Evolutionary conservation across 768 basidiomycete species (phyloP), one percentile per base, ranked within the genome.

Genomic region (Austroboletus festivus): DNA sequence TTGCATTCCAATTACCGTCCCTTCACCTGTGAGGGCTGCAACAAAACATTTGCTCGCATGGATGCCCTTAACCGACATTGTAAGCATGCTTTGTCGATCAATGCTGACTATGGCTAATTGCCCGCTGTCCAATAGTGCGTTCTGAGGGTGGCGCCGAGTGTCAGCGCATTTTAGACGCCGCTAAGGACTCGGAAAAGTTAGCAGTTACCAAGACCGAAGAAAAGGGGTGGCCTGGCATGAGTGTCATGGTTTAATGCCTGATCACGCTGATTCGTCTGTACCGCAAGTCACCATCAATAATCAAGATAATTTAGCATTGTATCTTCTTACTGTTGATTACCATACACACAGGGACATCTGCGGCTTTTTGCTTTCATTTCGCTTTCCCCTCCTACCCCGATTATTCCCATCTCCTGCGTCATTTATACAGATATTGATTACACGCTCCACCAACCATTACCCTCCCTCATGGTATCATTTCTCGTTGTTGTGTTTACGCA

Each of bases 1-100:
- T 75, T 98, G 35, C 94, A 98, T 65, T 84, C 89, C 49, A 94
- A 95, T 58, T 86, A 92, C 60, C 74, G 93, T 20, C 93, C 93
- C 52, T 95, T 93, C 65, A 86, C 81, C 12, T 98, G 95, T 60
- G 89, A 93, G 9, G 93, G 92, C 38, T 98, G 94, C 64, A 78
- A 80, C 57, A 90, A 93, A 74, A 89, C 85, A 57, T 98, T 98
- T 73, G 93, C 93, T 26, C 69, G 94, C 51, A 86, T 96, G 80
- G 95, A 97, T 67, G 94, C 94, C 35, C 76, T 97, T 44, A 95
- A 95, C 62, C 72, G 94, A 53, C 95, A 98, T 73, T 69, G 90
- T 93, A 68, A 74, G 90, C 83, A 34, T 53, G 16, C 41, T 33
- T 30, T 5, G 16, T 42, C 33, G 18, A 5, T 38, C 24, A 18